Evolutionary conservation across 1,139 yeast species (phyloP).

Genomic region (Debaryomycetaceae sp.): DNA sequence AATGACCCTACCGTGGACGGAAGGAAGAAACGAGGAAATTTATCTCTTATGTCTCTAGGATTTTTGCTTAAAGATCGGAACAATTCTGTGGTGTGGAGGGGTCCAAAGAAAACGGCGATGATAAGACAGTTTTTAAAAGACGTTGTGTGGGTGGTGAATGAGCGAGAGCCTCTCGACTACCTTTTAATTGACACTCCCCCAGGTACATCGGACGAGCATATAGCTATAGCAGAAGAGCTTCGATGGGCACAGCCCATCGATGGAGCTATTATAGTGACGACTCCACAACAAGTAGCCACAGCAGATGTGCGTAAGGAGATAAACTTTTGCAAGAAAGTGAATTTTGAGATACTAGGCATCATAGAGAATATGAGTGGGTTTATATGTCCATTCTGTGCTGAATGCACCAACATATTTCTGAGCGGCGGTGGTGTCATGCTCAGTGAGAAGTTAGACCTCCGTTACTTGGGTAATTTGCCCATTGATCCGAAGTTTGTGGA

Average conservation of each 20-base stretch:
- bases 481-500: slow-evolving; percentile 91
- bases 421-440: slow-evolving; percentile 87
- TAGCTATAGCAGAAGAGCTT: slow-evolving; percentile 90
- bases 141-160: slow-evolving; percentile 76
- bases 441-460: slow-evolving; percentile 57
- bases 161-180: slow-evolving; percentile 58
- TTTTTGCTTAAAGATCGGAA: slow-evolving; percentile 81
- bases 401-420: slow-evolving; percentile 86
- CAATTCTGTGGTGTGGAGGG: slow-evolving; percentile 95
- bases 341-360: slow-evolving; percentile 40
- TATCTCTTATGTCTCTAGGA: slow-evolving; percentile 85
- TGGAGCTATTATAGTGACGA: slow-evolving; percentile 48
- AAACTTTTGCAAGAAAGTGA: slow-evolving; percentile 45
- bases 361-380: slow-evolving; percentile 51
- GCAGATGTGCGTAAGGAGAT: slow-evolving; percentile 51
- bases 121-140: slow-evolving; percentile 88
- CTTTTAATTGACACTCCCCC: slow-evolving; percentile 96
- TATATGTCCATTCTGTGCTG: slow-evolving; percentile 74
- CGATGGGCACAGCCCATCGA: slow-evolving; percentile 49
- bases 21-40: slow-evolving; percentile 28
- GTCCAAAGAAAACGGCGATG: slow-evolving; percentile 98
- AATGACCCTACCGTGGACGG: slow-evolving; percentile 25
- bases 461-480: slow-evolving; percentile 83
- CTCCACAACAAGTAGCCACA: slow-evolving; percentile 55
- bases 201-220: slow-evolving; percentile 97